phyloP scores from a whole-genome alignment of 2,329 filamentous ascomycete species.

The Cercospora janseana region DNA sequence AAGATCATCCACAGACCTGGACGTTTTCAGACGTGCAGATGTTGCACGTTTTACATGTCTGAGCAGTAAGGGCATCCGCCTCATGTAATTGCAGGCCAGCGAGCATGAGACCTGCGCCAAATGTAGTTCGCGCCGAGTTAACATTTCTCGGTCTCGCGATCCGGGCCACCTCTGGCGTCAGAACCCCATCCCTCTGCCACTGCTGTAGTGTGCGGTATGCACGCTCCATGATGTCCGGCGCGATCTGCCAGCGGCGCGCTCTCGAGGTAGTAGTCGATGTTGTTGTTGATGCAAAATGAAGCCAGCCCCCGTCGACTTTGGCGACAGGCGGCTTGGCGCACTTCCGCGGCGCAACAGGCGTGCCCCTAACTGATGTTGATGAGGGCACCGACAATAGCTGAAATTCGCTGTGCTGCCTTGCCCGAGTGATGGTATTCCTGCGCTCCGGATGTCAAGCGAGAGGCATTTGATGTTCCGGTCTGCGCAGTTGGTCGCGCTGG shows the following conservation, averaged over 20 bases:
- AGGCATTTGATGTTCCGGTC: no score
- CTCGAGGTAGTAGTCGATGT: no score
- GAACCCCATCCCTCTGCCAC: background rate
- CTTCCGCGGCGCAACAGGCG: no score
- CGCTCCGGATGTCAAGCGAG: no score
- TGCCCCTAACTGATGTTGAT: no score
- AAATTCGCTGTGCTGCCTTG: no score
- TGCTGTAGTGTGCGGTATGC: background rate
- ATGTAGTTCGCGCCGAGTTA: background rate
- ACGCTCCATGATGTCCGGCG: background rate
- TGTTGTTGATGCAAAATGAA: background rate
- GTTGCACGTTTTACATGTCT: constrained; percentile 24
- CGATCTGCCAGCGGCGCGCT: background rate
- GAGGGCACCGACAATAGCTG: no score
- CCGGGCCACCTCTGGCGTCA: background rate
- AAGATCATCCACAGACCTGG: constrained; percentile 26
- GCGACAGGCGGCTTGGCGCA: no score
- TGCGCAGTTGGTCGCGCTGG: no score
- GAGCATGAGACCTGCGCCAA: background rate
- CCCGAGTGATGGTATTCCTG: no score
- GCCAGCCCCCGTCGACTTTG: background rate
- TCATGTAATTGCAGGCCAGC: background rate
- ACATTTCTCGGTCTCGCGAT: background rate
- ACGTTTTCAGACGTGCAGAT: constrained; percentile 26
- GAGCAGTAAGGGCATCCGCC: constrained; percentile 4